These are phyloP conservation scores for Moesziomyces antarcticus DNA, from an alignment of 1,284 basidiomycete genomes.

Conservation along the genomic window DNA sequence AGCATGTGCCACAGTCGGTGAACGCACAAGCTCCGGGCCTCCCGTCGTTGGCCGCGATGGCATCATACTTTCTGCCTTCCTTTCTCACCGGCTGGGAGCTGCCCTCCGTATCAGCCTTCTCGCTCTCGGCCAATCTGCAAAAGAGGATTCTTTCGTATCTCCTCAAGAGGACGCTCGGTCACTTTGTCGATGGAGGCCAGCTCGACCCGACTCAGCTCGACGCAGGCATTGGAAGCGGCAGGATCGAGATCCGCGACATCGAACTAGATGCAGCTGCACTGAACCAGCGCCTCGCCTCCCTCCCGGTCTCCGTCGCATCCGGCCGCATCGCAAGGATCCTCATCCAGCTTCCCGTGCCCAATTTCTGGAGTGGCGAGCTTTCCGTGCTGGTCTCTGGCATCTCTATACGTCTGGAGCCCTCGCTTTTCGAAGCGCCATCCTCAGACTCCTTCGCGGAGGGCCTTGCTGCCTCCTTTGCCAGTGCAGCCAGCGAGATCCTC, in stretches of 20 bases:
- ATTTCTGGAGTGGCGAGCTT: slow-evolving; percentile 55
- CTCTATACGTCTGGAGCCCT: slow-evolving; percentile 5
- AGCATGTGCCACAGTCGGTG: slow-evolving; percentile 18
- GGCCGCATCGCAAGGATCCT: slow-evolving; percentile 71
- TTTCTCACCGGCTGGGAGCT: slow-evolving; percentile 47
- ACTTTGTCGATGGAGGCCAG: slow-evolving; percentile 86
- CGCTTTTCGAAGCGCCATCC: background rate
- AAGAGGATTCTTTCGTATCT: slow-evolving; percentile 88
- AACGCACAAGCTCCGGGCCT: slow-evolving; percentile 19
- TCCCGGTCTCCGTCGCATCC: slow-evolving; percentile 78
- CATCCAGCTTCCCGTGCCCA: slow-evolving; percentile 55
- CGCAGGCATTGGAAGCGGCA: slow-evolving; percentile 88
- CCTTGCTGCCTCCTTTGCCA: slow-evolving; percentile 36
- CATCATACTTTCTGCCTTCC: slow-evolving; percentile 43
- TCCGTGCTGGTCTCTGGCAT: slow-evolving; percentile 32
- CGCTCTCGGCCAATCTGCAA: slow-evolving; percentile 83
- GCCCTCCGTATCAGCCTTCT: slow-evolving; percentile 38
- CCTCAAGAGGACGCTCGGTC: slow-evolving; percentile 83
- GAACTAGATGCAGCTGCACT: slow-evolving; percentile 75
- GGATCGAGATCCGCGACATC: slow-evolving; percentile 84
- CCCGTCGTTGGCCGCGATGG: slow-evolving; percentile 11
- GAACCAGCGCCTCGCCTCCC: slow-evolving; percentile 30
- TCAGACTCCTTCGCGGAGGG: slow-evolving; percentile 2
- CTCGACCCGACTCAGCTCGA: slow-evolving; percentile 88
- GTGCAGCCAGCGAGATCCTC: slow-evolving; percentile 47